Evolutionary conservation across 2,329 filamentous ascomycete species (phyloP), one percentile per base, ranked within the genome.

Genomic region (Dothidotthia symphoricarpi): DNA sequence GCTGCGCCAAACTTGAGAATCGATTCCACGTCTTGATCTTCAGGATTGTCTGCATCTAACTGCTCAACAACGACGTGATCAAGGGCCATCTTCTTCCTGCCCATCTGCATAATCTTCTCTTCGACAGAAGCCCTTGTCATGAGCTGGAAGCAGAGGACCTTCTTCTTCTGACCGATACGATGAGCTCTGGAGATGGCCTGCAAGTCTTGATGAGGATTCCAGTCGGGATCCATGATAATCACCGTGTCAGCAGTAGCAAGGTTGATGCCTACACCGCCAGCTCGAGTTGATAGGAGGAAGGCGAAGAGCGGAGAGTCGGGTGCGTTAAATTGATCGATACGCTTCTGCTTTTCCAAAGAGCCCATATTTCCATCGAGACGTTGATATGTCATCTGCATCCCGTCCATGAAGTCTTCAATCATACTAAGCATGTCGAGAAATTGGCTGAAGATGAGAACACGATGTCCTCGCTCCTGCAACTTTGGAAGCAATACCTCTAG

Each of bases 161-260:
- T 96, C 51, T 93, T 89, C 66, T 89, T 88, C 67, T 98, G 94
- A 0, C 94, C 94, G 47, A 98, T 97, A 16, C 93, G 85, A 67
- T 98, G 93, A 13, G 91, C 93, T 49, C 94, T 83, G 19, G 91
- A 95, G 19, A 98, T 76, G 0, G 93, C 93, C 65, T 98, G 93
- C 27, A 98, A 86, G 58, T 98, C 94, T 67, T 98, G 93, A 60
- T 98, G 93, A 0, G 93, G 93, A 46, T 98, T 98, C 73, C 95
- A 97, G 61, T 98, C 93, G 0, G 88, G 88, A 55, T 98, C 90
- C 51, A 97, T 81, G 50, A 98, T 96, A 49, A 98, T 96, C 45
- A 98, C 94, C 0, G 93, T 98, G 60, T 98, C 93, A 3, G 93
- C 93, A 6, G 90, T 95, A 0, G 93, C 93, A 38, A 98, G 76